Evolutionary conservation across 2,329 filamentous ascomycete species (phyloP), one percentile per base, ranked within the genome.

Genomic region (Exophiala aquamarina): DNA sequence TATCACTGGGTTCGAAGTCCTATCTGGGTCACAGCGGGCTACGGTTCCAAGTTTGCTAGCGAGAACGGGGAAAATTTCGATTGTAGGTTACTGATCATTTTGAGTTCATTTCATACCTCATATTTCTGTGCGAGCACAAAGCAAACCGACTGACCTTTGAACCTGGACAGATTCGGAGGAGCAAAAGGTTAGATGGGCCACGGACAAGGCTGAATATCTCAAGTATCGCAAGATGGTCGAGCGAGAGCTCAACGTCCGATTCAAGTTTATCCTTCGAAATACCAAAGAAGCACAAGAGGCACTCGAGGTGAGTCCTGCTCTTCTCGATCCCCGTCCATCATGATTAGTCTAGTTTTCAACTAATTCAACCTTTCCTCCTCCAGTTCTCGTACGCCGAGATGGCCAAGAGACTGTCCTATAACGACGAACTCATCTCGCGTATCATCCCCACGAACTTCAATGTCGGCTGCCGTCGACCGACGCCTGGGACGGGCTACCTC

Each of bases 111-210:
- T 55, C 32, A 57, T 49, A 49, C 56, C 58, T 36, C 60, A 72
- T 1, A 60, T 71, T n/a, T n/a, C n/a, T n/a, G n/a, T n/a, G n/a
- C n/a, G n/a, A 8, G 66, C 76, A 39, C 70, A 70, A 0, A 70
- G 23, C 6, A 26, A 11, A 26, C 23, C 11, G 11, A 26, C 23
- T 26, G 23, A 6, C 6, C 11, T 26, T 26, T 11, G 6, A 26
- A 26, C 68, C 48, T 71, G 54, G 65, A 65, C 65, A 41, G 75
- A 60, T 40, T 47, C 49, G 2, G 54, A 53, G 14, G 52, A 58
- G 15, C 50, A 62, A 18, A 54, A 56, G 40, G 26, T 39, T 7
- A 5, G 34, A 1, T 60, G 59, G 20, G 5, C 21, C 1, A 36
- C 47, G 5, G 37, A 58, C 21, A 47, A 53, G 0, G 42, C 44